phyloP scores from a whole-genome alignment of 805 yeast genomes.

The Yarrowia alimentaria region DNA sequence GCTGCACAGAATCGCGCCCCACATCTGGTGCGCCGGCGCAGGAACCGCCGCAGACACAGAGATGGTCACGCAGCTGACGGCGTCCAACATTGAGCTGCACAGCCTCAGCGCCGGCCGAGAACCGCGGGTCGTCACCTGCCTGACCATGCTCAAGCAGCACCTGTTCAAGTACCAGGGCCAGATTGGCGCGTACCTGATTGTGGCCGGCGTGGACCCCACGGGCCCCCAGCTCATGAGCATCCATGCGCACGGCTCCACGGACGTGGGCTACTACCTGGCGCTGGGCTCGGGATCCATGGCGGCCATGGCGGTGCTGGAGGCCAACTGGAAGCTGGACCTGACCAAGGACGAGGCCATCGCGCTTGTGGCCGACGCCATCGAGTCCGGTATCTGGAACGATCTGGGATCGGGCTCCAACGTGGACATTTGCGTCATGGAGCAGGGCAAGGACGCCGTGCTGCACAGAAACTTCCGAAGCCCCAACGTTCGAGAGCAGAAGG shows the following conservation, averaged over 20 bases:
- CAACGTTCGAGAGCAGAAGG: conserved; percentile 79
- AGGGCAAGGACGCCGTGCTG: conserved; percentile 71
- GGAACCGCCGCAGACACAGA: conserved; percentile 99
- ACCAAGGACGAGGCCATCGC: conserved; percentile 87
- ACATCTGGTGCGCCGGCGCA: conserved; percentile 99
- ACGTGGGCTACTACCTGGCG: conserved; percentile 88
- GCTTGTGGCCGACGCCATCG: conserved; percentile 87
- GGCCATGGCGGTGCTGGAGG: conserved; percentile 95
- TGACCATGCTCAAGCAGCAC: conserved; percentile 92
- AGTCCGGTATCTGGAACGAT: conserved; percentile 98
- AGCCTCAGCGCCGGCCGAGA: conserved; percentile 76
- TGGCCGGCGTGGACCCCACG: conserved; percentile 97
- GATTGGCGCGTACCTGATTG: conserved; percentile 93
- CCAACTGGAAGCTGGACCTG: conserved; percentile 77
- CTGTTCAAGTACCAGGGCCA: conserved; percentile 96
- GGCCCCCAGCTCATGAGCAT: conserved; percentile 91
- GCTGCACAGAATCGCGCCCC: conserved; percentile 83
- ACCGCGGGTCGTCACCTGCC: conserved; percentile 91
- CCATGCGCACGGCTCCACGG: conserved; percentile 98
- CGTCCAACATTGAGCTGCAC: conserved; percentile 88
- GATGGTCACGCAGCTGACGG: conserved; percentile 91
- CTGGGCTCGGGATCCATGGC: conserved; percentile 97
- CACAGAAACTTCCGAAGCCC: conserved; percentile 88
- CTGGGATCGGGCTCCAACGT: conserved; percentile 98
- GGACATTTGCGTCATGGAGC: conserved; percentile 95